Evolutionary conservation across 257 asterid species (phyloP), one percentile per base, ranked within the genome.

Genomic region (Capsicum baccatum): DNA sequence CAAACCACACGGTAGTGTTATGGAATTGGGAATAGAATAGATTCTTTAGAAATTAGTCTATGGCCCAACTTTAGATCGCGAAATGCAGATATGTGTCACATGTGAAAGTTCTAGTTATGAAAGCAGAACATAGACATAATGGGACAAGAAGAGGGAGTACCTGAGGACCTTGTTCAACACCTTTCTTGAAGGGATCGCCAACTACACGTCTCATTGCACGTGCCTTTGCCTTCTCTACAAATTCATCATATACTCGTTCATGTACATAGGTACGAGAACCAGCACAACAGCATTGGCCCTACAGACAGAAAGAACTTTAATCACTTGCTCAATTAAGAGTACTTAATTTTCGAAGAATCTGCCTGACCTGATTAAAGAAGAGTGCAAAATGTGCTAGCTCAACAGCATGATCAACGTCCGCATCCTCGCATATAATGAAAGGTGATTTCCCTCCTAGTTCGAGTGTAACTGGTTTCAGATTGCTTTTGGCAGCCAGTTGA

Each of bases 391-490:
- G 98, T 67, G 98, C 97, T 68, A 16, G 85, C 90, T 91, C 95
- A 3, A 91, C 98, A 2, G 97, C 96, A 17, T 50, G 85, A 69
- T 92, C 94, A 21, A 93, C 47, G 80, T 93, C 91, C 64, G 95
- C 98, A 89, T 94, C 98, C 59, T 94, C 95, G 19, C 88, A 93
- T 55, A 92, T 39, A 83, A 94, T 90, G 67, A 94, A 89, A 26
- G 98, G 98, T 52, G 97, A 94, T 87, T 94, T 94, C 55, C 98
- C 98, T 67, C 98, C 97, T 12, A 94, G 97, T 79, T 94, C 97
- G 3, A 94, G 94, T 15, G 98, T 91, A 8, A 94, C 97, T 4
- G 94, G 87, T 89, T 94, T 94, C 47, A 93, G 88, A 87, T 94
- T 94, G 93, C 97, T 94, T 67, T 55, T 86, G 26, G 97, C 97